These are phyloP conservation scores for Thelonectria discophora DNA, from an alignment of 2,329 filamentous ascomycete genomes.

Conservation along the genomic window DNA sequence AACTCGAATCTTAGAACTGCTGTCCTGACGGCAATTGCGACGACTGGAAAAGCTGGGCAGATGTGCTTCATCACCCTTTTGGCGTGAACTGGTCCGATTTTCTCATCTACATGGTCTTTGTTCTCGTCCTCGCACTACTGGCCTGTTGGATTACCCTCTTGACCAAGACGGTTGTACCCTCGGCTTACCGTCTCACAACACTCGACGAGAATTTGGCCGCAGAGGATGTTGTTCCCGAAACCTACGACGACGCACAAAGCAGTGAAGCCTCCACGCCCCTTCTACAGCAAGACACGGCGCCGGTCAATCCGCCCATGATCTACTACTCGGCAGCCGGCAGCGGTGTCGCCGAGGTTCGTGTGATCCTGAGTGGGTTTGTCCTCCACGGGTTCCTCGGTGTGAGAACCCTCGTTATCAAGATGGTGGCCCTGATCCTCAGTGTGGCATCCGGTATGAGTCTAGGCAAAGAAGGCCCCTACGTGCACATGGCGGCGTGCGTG, in stretches of 20 bases:
- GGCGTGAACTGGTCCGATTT: conserved; percentile 76
- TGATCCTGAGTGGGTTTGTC: conserved; percentile 97
- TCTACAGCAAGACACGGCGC: conserved; percentile 49
- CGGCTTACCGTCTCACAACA: conserved; percentile 84
- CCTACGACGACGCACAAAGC: conserved; percentile 51
- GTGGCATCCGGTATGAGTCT: conserved; percentile 93
- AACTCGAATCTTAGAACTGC: conserved; percentile 52
- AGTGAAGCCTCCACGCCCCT: conserved; percentile 57
- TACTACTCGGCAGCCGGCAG: conserved; percentile 97
- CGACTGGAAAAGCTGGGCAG: conserved; percentile 66
- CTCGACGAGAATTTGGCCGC: conserved; percentile 93
- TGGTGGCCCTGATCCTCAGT: conserved; percentile 81
- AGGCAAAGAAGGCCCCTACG: conserved; percentile 94
- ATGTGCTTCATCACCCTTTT: conserved; percentile 56
- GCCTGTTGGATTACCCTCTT: conserved; percentile 84
- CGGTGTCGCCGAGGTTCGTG: conserved; percentile 95
- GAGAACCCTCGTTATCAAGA: conserved; percentile 87
- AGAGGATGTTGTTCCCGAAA: conserved; percentile 53
- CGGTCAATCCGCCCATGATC: conserved; percentile 73
- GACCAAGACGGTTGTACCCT: conserved; percentile 95
- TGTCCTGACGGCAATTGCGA: conserved; percentile 65
- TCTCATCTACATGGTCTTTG: conserved; percentile 75
- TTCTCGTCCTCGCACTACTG: conserved; percentile 72
- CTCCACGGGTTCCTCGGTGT: conserved; percentile 93
- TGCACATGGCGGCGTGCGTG: conserved; percentile 96